Conservation (phyloP, 2,329 filamentous ascomycete species). For the Ascosphaera acerosa region DNA sequence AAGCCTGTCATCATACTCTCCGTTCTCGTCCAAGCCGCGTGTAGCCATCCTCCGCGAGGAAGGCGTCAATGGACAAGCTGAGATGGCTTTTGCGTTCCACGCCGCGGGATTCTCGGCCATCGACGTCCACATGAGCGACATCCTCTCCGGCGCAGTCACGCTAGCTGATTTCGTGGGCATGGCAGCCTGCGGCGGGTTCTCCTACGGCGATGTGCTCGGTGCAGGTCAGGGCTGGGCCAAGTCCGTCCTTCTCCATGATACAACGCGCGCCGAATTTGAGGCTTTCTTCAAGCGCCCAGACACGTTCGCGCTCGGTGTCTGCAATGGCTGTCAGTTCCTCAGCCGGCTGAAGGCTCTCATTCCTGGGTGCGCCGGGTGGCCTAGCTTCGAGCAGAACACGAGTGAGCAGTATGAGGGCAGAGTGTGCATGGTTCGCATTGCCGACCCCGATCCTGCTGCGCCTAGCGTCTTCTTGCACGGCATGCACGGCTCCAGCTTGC, state of each 20-base stretch:
- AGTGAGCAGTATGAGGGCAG: constrained; percentile 80
- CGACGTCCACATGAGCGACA: constrained; percentile 91
- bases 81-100: constrained; percentile 93
- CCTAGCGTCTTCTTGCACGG: constrained; percentile 73
- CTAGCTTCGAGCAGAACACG: constrained; percentile 60
- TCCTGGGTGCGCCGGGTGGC: constrained; percentile 61
- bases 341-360: constrained; percentile 61
- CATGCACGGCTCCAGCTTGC: constrained; percentile 59
- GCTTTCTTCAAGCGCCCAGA: constrained; percentile 67
- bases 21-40: constrained; percentile 38
- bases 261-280: constrained; percentile 52
- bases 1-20: constrained; percentile 29
- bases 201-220: constrained; percentile 74
- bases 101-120: constrained; percentile 75
- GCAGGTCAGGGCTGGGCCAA: constrained; percentile 96
- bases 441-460: constrained; percentile 28
- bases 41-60: constrained; percentile 90
- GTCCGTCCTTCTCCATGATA: constrained; percentile 60
- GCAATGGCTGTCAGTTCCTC: constrained; percentile 94
- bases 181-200: constrained; percentile 91
- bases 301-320: constrained; percentile 82
- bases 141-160: constrained; percentile 52
- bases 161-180: constrained; percentile 66
- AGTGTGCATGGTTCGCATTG: constrained; percentile 60
- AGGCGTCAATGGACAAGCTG: constrained; percentile 84